Conservation (phyloP, 83 land plant genomes). For the Diphasiastrum complanatum region DNA sequence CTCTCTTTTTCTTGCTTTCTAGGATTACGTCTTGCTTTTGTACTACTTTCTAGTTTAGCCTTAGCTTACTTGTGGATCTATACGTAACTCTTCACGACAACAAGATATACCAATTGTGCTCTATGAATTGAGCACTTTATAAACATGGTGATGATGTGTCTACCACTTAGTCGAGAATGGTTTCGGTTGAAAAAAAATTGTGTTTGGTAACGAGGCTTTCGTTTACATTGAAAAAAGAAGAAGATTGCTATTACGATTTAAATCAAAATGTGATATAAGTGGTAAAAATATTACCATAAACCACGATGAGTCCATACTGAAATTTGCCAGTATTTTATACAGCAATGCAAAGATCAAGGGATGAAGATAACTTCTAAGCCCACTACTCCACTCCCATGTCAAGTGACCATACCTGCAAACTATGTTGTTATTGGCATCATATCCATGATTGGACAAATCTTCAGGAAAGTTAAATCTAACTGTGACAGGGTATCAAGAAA, state of each 20-base stretch:
- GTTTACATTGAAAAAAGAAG: too few species aligned
- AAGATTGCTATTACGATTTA: neutral
- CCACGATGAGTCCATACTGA: conserved; percentile 61
- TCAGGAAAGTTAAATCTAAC: neutral
- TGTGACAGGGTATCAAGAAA: neutral
- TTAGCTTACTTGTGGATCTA: too few species aligned
- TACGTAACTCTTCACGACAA: too few species aligned
- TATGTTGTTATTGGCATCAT: neutral
- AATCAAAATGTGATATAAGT: neutral
- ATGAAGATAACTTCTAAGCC: conserved; percentile 87
- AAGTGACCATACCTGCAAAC: conserved; percentile 85
- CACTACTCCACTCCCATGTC: conserved; percentile 97
- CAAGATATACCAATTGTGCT: too few species aligned
- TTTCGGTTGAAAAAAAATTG: too few species aligned
- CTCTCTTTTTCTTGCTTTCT: too few species aligned
- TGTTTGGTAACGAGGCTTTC: too few species aligned
- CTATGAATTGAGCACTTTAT: too few species aligned
- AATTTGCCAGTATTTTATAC: conserved; percentile 57
- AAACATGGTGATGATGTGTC: too few species aligned
- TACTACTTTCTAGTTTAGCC: too few species aligned
- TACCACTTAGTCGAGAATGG: too few species aligned
- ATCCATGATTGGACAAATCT: neutral
- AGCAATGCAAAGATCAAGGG: conserved; percentile 77
- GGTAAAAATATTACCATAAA: conserved; percentile 57
- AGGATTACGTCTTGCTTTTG: too few species aligned